Evolutionary conservation across 495 filamentous ascomycete genomes (phyloP).

Genomic region (Penicillium salamii): DNA sequence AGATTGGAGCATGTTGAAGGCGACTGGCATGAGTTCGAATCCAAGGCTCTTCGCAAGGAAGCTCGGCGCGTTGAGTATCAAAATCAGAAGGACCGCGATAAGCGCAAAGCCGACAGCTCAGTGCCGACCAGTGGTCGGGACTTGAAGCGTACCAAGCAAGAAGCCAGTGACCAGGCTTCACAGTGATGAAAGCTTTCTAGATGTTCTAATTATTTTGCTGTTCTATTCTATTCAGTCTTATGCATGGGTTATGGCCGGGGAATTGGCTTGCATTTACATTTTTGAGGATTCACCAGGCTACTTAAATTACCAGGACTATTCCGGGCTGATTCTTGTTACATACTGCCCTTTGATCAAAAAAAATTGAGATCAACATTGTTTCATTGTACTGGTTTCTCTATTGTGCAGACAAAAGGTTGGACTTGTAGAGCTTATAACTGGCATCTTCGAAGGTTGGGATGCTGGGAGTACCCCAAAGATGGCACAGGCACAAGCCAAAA

Average conservation of each 20-base stretch:
- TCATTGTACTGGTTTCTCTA: neutral
- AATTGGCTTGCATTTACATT: constrained; percentile 21
- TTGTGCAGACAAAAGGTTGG: too few relatives aligned
- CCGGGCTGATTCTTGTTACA: constrained; percentile 19
- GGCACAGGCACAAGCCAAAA: too few relatives aligned
- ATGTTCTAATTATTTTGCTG: neutral
- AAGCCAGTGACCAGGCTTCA: constrained; percentile 7
- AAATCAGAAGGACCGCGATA: constrained; percentile 53
- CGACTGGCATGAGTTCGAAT: constrained; percentile 99
- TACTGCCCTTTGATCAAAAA: constrained; percentile 15
- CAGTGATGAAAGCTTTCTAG: neutral
- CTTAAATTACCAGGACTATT: neutral
- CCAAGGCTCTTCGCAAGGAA: constrained; percentile 89
- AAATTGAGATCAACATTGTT: constrained; percentile 1
- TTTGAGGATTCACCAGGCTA: constrained; percentile 2
- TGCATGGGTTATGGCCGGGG: constrained; percentile 13
- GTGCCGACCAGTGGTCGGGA: constrained; percentile 37
- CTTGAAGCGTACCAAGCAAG: constrained; percentile 34
- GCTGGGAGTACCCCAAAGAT: too few relatives aligned
- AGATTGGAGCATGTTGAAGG: constrained; percentile 83
- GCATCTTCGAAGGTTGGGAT: too few relatives aligned
- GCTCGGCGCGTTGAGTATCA: constrained; percentile 57
- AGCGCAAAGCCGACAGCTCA: constrained; percentile 36
- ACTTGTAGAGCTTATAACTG: too few relatives aligned
- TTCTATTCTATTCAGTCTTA: constrained; percentile 7